Evolutionary conservation across 1,284 basidiomycete species (phyloP), one percentile per base, ranked within the genome.

Genomic region (Malassezia vespertilionis): DNA sequence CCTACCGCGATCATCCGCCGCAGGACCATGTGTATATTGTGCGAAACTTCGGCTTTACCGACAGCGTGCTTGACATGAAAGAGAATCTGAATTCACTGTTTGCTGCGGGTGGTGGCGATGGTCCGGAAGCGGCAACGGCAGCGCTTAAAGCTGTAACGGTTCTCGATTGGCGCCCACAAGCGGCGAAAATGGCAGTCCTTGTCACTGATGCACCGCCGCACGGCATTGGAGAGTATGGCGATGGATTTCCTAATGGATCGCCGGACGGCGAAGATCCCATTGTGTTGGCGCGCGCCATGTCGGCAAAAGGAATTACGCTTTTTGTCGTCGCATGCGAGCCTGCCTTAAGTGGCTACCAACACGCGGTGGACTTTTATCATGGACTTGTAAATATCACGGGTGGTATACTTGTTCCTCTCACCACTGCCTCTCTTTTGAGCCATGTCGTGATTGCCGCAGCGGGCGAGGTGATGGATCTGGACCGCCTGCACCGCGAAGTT

Each of bases 191-290:
- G 84, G 80, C 62, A 2, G 71, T 74, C 7, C 44, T 74, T 11
- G 89, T 96, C 61, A 88, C 93, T 9, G 93, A 99, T 76, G 91
- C 91, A 0, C 93, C 91, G 21, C 89, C 91, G 22, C 91, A 99
- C 74, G 91, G 68, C 12, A 69, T 68, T 33, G 61, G 65, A 32
- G 67, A 69, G 57, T 73, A 88, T 60, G 88, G 89, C 17, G 89
- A 93, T 73, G 88, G 88, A 14, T 75, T 75, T 39, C 59, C 66
- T 12, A 54, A 65, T 32, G 72, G 74, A 4, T 70, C 66, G 2
- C 74, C 73, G 8, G 72, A 72, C 35, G 75, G 88, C 40, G 75
- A 84, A 60, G 91, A 97, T 75, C 91, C 91, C 8, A 72, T 99
- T 40, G 79, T 83, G 46, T 74, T 96, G 35, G 90, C 85, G 3